A percentile compares a stretch with the other conserved stretches of the same genome.
These are phyloP conservation scores for Baeospora myosura DNA, from an alignment of 1,284 basidiomycete species.

Conservation along the genomic window DNA sequence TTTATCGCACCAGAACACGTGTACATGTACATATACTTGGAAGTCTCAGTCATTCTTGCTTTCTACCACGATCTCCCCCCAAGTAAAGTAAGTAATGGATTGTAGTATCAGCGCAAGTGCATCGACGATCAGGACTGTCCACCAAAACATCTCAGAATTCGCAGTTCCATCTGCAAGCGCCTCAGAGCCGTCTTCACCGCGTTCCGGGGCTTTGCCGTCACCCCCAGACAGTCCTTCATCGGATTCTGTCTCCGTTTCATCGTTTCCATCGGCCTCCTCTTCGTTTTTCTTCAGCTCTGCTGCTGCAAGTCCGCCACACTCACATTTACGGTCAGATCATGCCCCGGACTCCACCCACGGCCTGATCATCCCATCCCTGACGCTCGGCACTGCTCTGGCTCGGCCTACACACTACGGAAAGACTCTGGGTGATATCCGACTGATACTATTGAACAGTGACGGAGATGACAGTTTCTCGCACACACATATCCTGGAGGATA, in stretches of 20 bases:
- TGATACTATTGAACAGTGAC: conserved; percentile 43
- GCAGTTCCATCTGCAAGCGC: conserved; percentile 13
- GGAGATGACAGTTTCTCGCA: conserved; percentile 9
- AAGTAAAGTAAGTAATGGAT: conserved; percentile 15
- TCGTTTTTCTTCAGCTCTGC: conserved; percentile 71
- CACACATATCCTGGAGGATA: conserved; percentile 44
- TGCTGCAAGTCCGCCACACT: conserved; percentile 47
- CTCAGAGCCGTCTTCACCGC: conserved; percentile 33
- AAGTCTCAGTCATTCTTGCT: background rate
- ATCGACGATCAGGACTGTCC: conserved; percentile 32
- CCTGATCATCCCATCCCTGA: conserved; percentile 65
- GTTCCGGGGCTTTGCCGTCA: conserved; percentile 39
- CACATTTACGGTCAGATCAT: conserved; percentile 35
- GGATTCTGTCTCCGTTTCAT: conserved; percentile 50
- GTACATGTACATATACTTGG: no score
- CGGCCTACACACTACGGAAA: conserved; percentile 57
- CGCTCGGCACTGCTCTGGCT: conserved; percentile 49
- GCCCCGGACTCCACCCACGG: conserved; percentile 38
- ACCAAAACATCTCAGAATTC: conserved; percentile 16
- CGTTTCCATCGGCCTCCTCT: conserved; percentile 64
- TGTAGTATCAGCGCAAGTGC: conserved; percentile 28
- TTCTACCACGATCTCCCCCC: background rate
- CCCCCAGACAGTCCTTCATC: conserved; percentile 44
- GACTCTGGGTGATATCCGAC: conserved; percentile 50
- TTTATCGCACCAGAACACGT: no score